Base-by-base conservation (phyloP, 345 rosid species). In the Firmiana major region DNA sequence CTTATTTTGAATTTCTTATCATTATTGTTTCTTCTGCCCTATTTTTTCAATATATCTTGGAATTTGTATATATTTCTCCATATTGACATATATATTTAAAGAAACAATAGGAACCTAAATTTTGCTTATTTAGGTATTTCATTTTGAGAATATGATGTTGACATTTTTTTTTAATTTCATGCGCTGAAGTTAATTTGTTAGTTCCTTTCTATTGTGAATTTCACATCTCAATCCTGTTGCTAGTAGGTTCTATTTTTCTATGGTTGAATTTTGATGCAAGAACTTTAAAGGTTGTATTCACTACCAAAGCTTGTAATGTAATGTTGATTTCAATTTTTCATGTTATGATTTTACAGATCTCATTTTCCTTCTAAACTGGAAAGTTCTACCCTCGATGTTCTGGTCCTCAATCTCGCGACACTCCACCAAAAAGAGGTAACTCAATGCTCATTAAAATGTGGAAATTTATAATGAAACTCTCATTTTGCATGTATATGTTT, bases 321-420 rank as follows among this genome's bases (percentile, higher is more conserved):
- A 22, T 69, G 36, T 15, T 69, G 13, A 69, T 31, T 31, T 0
- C 34, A 31, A 31, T 31, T 31, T 68, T 9, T 24, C 40, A 7
- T 69, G 11, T 40, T 60, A 17, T 19, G 53, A 34, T 78, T 70
- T 73, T 73, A 75, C 84, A 95, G 99, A 81, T 86, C 91, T 79
- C 84, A 85, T 46, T 90, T 88, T 77, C 72, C 81, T 73, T 83
- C 92, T 17, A 95, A 90, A 79, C 98, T 90, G 83, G 92, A 89
- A 93, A 89, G 81, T 90, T 92, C 77, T 86, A 84, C 79, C 92
- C 92, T 58, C 92, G 97, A 83, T 85, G 80, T 83, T 87, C 92
- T 10, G 98, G 97, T 24, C 97, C 99, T 43, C 98, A 93, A 80
- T 93, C 98, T 24, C 91, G 92, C n/a, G 97, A 92, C 65, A 88